Evolutionary conservation across 495 filamentous ascomycete genomes (phyloP).

Genomic region (Xylaria flabelliformis): DNA sequence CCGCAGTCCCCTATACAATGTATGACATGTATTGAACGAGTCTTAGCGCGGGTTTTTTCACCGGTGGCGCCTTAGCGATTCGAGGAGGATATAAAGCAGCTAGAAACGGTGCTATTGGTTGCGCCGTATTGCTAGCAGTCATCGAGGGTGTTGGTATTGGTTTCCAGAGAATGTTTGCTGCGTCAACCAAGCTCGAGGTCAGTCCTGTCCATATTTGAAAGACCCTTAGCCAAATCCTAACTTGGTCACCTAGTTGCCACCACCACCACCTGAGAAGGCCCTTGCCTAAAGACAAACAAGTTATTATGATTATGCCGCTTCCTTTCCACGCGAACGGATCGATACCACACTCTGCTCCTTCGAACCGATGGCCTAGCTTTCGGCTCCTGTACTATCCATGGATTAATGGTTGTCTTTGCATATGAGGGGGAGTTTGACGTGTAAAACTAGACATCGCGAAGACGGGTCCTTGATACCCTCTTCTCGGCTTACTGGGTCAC

Average conservation of each 20-base stretch:
- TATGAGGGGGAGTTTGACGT: constrained; percentile 35
- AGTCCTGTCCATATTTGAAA: constrained; percentile 25
- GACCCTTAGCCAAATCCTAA: neutral
- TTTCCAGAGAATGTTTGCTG: constrained; percentile 95
- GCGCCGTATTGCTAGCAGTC: constrained; percentile 89
- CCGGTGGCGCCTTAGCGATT: constrained; percentile 87
- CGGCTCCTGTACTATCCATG: constrained; percentile 44
- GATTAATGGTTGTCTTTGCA: constrained; percentile 33
- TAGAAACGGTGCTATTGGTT: constrained; percentile 93
- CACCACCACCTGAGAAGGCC: constrained; percentile 49
- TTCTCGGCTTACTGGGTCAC: constrained; percentile 11
- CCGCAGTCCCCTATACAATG: neutral
- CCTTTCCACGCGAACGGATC: neutral
- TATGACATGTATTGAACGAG: constrained; percentile 51
- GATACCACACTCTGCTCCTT: constrained; percentile 49
- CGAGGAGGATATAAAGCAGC: constrained; percentile 88
- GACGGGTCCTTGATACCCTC: constrained; percentile 26
- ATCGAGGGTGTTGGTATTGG: constrained; percentile 98
- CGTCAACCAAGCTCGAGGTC: constrained; percentile 85
- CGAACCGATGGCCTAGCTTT: constrained; percentile 34
- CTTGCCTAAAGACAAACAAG: constrained; percentile 41
- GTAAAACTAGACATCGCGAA: constrained; percentile 32
- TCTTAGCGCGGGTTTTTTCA: constrained; percentile 87
- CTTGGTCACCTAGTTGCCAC: constrained; percentile 41
- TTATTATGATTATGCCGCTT: neutral